Evolutionary conservation across 768 basidiomycete genomes (phyloP).

Genomic region (Macrolepiota dolichaula): DNA sequence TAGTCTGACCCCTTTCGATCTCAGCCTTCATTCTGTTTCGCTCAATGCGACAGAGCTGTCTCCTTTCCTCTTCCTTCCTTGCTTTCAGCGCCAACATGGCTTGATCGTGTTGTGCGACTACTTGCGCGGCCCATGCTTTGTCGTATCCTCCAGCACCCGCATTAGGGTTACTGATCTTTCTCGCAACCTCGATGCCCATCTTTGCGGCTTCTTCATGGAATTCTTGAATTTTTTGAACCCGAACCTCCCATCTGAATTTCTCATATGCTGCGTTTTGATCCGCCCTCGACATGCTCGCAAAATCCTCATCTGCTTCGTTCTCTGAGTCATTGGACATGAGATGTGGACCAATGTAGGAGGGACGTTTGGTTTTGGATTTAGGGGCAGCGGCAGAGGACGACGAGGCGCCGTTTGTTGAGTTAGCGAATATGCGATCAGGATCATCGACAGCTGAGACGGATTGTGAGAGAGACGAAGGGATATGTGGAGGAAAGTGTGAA

Average conservation of each 20-base stretch:
- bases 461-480: slow-evolving; percentile 1
- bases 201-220: slow-evolving; percentile 46
- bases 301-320: slow-evolving; percentile 24
- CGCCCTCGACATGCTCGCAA: slow-evolving; percentile 20
- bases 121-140: slow-evolving; percentile 27
- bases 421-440: background rate
- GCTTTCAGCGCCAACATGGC: slow-evolving; percentile 36
- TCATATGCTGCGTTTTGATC: slow-evolving; percentile 37
- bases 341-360: slow-evolving; percentile 32
- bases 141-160: background rate
- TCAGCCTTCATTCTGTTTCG: slow-evolving; percentile 24
- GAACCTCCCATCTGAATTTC: slow-evolving; percentile 41
- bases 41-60: slow-evolving; percentile 37
- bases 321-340: slow-evolving; percentile 28
- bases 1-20: slow-evolving; percentile 16
- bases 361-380: slow-evolving; percentile 12
- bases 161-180: slow-evolving; percentile 23
- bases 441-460: background rate
- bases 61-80: slow-evolving; percentile 47
- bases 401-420: background rate
- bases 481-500: slow-evolving; percentile 2
- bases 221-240: slow-evolving; percentile 45
- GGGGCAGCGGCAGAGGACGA: background rate
- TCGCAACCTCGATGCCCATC: slow-evolving; percentile 37
- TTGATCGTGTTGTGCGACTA: slow-evolving; percentile 35